Base-by-base conservation (phyloP, 768 basidiomycete species). In the Tubosaeta sp. region DNA sequence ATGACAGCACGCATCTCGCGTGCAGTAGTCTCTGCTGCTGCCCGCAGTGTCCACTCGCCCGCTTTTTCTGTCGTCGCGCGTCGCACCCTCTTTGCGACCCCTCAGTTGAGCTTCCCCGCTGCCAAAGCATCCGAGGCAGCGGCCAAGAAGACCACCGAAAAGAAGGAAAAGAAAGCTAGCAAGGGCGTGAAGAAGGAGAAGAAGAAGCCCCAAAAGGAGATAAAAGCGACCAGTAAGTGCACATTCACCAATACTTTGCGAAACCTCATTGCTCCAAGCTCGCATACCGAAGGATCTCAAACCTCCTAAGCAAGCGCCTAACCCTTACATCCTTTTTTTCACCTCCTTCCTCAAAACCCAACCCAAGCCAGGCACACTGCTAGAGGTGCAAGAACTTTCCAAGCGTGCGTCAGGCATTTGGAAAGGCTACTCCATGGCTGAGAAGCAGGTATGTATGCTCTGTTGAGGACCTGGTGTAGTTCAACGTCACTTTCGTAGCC, bases 401-500 rank as follows among this genome's bases (percentile, higher is more conserved):
- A 69, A 51, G 51, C 53, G 63, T 17, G 62, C 67, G 7, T 55
- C 52, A 10, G 54, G 51, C 33, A 47, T 53, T 4, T 77, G 75
- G 76, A 62, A 43, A 1, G 53, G 43, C 5, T 53, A 74, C n/a
- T 53, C 72, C 5, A 59, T 58, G 11, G 57, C 50, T 4, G 70
- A 76, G 51, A 76, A 69, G 47, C 59, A 74, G 58, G 75, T 74
- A 32, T 22, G 64, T 50, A 22, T 51, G 12, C 4, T 48, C n/a
- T 27, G 34, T 33, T 25, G 1, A 26, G 3, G 6, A 26, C 4
- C 17, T 33, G 9, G n/a, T 41, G 12, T 6, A 17, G 19, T 22
- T 41, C 12, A 19, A 32, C 19, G 7, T 19, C 8, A 2, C 19
- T 8, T 33, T 22, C 26, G n/a, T 48, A 71, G 70, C 64, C 61